Evolutionary conservation across 169 alveolate species (phyloP), one percentile per base, ranked within the genome.

Genomic region (Eimeria maxima): DNA sequence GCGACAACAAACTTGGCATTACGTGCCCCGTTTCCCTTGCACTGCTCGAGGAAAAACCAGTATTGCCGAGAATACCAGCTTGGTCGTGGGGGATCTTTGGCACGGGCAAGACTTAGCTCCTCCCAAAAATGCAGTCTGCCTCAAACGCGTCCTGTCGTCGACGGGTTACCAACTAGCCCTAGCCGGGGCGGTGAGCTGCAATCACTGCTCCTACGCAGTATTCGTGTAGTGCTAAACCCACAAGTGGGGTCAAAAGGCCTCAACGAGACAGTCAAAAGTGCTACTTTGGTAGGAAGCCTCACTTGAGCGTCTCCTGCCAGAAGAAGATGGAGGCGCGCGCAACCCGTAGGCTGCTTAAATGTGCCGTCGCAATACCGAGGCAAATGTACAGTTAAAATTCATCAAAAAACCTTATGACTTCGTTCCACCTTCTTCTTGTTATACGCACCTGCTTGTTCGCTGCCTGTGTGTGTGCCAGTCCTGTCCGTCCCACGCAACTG

Each of bases 401-500:
- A 22, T 78, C 22, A 22, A 78, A 78, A 44, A 14, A 8, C 27
- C 44, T 27, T 22, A 11, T 10, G 47, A 8, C 67, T 67, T 45
- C 24, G 22, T 45, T 45, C 45, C 22, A 45, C 65, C n/a, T 63
- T 78, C 53, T 1, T 45, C 60, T 22, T 24, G 47, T 50, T 78
- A n/a, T 11, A 24, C 88, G 11, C n/a, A 24, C 88, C 67, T 50
- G n/a, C 67, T 22, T 42, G 27, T 45, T 78, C 65, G 83, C 65
- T 78, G 67, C 65, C n/a, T 45, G 88, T 45, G 88, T 78, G 88
- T 78, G 88, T 78, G 88, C 22, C 45, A n/a, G 88, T n/a, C 33
- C 67, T 78, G 65, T 27, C 88, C 88, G 88, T 78, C 88, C 88
- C 88, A 78, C 88, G 44, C 88, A 10, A n/a, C 67, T 50, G 88